These are phyloP conservation scores for Alternaria sp. DNA, from an alignment of 2,329 filamentous ascomycete species.

Conservation along the genomic window DNA sequence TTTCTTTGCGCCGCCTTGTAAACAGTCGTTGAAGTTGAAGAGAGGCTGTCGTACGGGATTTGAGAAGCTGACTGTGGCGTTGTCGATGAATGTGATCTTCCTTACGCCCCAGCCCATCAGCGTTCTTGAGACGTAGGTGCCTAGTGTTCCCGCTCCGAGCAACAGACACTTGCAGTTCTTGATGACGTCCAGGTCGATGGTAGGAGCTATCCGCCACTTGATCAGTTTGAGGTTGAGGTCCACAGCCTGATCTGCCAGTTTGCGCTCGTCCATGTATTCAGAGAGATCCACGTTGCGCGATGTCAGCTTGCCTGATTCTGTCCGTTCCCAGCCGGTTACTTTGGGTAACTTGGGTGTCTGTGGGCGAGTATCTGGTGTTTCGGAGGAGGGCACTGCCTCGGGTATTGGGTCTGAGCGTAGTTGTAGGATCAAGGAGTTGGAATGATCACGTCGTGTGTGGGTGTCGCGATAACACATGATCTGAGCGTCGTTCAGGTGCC, in stretches of 20 bases:
- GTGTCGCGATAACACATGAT: slow-evolving; percentile 91
- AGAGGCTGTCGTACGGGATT: slow-evolving; percentile 95
- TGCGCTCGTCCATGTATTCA: slow-evolving; percentile 90
- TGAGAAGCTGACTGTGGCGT: slow-evolving; percentile 90
- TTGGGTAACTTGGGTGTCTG: slow-evolving; percentile 71
- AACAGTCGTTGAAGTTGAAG: slow-evolving; percentile 88
- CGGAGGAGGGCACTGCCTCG: slow-evolving; percentile 13
- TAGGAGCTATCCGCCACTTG: slow-evolving; percentile 96
- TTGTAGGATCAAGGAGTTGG: slow-evolving; percentile 78
- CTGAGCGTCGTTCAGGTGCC: slow-evolving; percentile 76
- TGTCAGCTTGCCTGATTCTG: slow-evolving; percentile 76
- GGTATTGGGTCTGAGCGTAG: slow-evolving; percentile 31
- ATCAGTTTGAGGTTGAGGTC: slow-evolving; percentile 97
- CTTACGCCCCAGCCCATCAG: slow-evolving; percentile 94
- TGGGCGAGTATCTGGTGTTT: slow-evolving; percentile 25
- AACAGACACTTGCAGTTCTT: slow-evolving; percentile 90
- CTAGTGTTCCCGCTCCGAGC: slow-evolving; percentile 89
- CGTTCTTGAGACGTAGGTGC: slow-evolving; percentile 90
- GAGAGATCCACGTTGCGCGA: slow-evolving; percentile 81
- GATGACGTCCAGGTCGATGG: slow-evolving; percentile 84
- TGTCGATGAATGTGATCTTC: slow-evolving; percentile 95
- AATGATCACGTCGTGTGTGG: slow-evolving; percentile 76
- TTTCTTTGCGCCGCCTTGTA: slow-evolving; percentile 83
- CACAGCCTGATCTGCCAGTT: slow-evolving; percentile 89
- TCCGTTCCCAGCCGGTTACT: slow-evolving; percentile 94